Evolutionary conservation across 352 stramenopile species (phyloP), one percentile per base, ranked within the genome.

Genomic region (Plasmopara viticola): DNA sequence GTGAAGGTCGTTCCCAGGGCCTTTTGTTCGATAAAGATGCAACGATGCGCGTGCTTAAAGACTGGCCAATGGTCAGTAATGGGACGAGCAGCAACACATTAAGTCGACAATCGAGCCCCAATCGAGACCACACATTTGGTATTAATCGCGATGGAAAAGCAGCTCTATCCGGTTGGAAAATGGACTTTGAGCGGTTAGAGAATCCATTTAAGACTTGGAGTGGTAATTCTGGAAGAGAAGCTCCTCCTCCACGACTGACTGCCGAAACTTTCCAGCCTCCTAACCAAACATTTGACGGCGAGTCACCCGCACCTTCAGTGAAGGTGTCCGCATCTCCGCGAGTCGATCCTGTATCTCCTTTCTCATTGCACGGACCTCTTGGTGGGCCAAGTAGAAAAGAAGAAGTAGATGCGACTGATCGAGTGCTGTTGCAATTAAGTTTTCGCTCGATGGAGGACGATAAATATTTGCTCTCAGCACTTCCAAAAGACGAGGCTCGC

Each of bases 141-240:
- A 62, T 46, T 6, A 44, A 34, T 18, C 62, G 55, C 13, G 64
- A 72, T 14, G 28, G 28, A 13, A 68, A 68, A 28, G 17, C 34
- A 13, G 31, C 46, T 15, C 37, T 28, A 30, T 38, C 30, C 9
- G 42, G 58, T 28, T 87, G 78, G 79, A 81, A 83, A 51, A 66
- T 87, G 52, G 77, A 87, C 29, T 81, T 86, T 48, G 80, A 90
- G 20, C 80, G 73, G 25, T 41, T 84, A 30, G 75, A 86, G 28
- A 83, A 81, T 50, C 70, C 80, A 28, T 84, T 88, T 55, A 87
- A 86, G 62, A 90, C 77, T 2, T 90, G 80, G 80, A 84, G 75
- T 49, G 57, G 62, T 0, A 59, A 57, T 5, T 68, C 64, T 0
- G 39, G 43, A 10, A 82, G 74, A 30, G 70, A 86, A 0, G 44